phyloP scores from a whole-genome alignment of 2,329 filamentous ascomycete species.

The Aureobasidium sp. region DNA sequence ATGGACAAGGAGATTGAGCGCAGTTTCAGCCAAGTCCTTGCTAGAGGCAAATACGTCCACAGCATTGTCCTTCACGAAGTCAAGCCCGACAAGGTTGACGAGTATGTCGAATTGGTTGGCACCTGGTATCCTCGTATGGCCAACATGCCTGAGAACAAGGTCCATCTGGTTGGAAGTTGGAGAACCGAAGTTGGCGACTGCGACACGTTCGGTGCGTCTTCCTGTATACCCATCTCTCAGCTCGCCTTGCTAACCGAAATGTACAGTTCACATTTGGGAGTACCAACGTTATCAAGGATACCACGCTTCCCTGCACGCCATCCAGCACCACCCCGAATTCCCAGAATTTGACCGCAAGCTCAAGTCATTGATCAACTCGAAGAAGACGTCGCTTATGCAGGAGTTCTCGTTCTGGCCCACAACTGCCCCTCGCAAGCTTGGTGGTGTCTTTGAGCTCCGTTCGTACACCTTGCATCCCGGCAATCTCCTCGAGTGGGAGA shows the following conservation, averaged over 20 bases:
- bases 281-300: constrained; percentile 97
- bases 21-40: constrained; percentile 90
- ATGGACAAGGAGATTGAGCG: constrained; percentile 93
- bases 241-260: neutral
- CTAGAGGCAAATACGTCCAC: constrained; percentile 95
- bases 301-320: constrained; percentile 81
- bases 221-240: neutral
- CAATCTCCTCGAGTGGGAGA: constrained; percentile 97
- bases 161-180: constrained; percentile 96
- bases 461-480: constrained; percentile 95
- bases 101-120: constrained; percentile 85
- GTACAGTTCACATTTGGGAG: constrained; percentile 96
- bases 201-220: constrained; percentile 77
- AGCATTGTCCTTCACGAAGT: constrained; percentile 96
- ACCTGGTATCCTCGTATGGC: constrained; percentile 91
- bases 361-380: constrained; percentile 74
- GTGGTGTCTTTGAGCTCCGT: constrained; percentile 89
- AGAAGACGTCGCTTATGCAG: constrained; percentile 91
- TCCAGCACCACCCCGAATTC: constrained; percentile 77
- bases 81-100: constrained; percentile 89
- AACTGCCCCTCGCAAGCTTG: constrained; percentile 77
- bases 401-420: constrained; percentile 99
- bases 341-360: constrained; percentile 76
- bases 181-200: constrained; percentile 95
- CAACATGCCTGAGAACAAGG: constrained; percentile 76